phyloP scores from a whole-genome alignment of 2,329 filamentous ascomycete species.

The Aureobasidium sp. region DNA sequence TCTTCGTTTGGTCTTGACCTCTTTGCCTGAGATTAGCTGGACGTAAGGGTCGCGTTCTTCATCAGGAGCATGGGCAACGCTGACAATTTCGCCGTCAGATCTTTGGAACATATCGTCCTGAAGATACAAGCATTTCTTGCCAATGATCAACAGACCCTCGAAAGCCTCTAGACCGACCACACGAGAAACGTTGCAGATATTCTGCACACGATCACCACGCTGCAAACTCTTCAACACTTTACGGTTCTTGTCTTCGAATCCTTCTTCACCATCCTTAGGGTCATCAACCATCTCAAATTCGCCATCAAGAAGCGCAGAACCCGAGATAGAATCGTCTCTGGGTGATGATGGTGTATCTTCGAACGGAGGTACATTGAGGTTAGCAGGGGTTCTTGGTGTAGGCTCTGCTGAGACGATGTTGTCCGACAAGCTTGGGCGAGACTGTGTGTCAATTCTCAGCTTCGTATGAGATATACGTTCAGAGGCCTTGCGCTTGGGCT shows the following conservation, averaged over 20 bases:
- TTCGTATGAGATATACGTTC: slow-evolving; percentile 37
- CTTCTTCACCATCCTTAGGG: slow-evolving; percentile 74
- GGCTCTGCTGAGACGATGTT: slow-evolving; percentile 21
- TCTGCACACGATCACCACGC: slow-evolving; percentile 83
- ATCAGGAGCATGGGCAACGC: slow-evolving; percentile 84
- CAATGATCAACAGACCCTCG: slow-evolving; percentile 87
- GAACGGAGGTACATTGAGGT: background rate
- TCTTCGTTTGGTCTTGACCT: slow-evolving; percentile 51
- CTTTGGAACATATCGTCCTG: slow-evolving; percentile 96
- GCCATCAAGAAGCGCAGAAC: slow-evolving; percentile 57
- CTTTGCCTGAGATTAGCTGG: slow-evolving; percentile 78
- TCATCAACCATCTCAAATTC: slow-evolving; percentile 96
- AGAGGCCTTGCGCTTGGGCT: slow-evolving; percentile 71
- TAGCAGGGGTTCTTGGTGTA: slow-evolving; percentile 1
- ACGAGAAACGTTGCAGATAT: slow-evolving; percentile 90
- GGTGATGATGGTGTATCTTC: slow-evolving; percentile 30
- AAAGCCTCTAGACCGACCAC: slow-evolving; percentile 90
- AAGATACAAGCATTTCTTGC: slow-evolving; percentile 86
- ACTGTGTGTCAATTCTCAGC: slow-evolving; percentile 25
- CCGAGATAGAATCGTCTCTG: slow-evolving; percentile 35
- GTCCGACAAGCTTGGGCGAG: slow-evolving; percentile 23
- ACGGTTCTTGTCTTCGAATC: slow-evolving; percentile 94
- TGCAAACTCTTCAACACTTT: slow-evolving; percentile 94
- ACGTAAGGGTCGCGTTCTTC: slow-evolving; percentile 95
- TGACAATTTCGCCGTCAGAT: slow-evolving; percentile 91